Percentiles rank a stretch among this genome's conserved stretches.
Conservation (phyloP, 495 filamentous ascomycete genomes). For the Sordaria brevicollis region DNA sequence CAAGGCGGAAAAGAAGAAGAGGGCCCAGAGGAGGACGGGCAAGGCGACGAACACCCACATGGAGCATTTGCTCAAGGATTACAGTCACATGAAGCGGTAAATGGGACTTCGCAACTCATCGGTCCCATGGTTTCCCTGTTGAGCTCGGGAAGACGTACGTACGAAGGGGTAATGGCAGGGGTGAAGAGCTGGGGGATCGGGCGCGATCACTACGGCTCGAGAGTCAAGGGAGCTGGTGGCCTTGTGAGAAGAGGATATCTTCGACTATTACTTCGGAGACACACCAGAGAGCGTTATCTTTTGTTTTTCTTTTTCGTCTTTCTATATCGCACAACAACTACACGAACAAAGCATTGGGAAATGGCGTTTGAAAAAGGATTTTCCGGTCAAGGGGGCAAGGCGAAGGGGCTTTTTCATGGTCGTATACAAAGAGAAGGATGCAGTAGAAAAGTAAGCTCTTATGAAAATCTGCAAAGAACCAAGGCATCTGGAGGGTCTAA, state of each 20-base stretch:
- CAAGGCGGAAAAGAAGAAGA: slow-evolving; percentile 58
- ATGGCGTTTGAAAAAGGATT: background rate
- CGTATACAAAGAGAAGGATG: background rate
- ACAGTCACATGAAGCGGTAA: slow-evolving; percentile 46
- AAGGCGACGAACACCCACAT: slow-evolving; percentile 93
- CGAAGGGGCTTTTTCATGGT: background rate
- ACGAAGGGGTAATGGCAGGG: background rate
- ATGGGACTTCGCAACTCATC: background rate
- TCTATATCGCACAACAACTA: background rate
- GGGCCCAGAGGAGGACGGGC: slow-evolving; percentile 53
- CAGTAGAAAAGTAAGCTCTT: background rate
- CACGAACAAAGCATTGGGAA: background rate
- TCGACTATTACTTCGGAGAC: background rate
- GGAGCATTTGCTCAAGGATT: slow-evolving; percentile 78
- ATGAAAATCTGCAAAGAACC: background rate
- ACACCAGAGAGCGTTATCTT: background rate
- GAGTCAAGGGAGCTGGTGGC: background rate
- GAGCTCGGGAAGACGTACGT: background rate
- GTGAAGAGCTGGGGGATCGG: background rate
- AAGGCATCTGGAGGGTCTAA: background rate
- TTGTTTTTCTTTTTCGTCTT: background rate
- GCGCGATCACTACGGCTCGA: background rate
- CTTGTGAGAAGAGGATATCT: background rate
- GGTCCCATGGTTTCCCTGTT: background rate
- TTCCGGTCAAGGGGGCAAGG: too few relatives aligned